Conservation (phyloP, 495 filamentous ascomycete genomes). For the Aspergillus indologenus region DNA sequence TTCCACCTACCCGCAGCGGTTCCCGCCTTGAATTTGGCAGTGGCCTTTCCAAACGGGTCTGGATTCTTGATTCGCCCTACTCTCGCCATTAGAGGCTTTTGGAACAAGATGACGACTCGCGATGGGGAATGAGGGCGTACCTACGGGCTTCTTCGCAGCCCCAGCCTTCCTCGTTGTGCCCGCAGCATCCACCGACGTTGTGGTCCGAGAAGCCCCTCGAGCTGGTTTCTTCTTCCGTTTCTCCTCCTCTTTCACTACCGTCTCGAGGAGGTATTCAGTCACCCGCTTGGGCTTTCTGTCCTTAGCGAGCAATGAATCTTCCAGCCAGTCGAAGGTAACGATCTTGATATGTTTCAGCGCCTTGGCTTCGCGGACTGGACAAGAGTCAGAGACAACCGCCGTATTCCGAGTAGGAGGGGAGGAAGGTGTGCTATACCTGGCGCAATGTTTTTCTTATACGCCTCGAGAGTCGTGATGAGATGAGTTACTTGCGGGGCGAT, state of each 20-base stretch:
- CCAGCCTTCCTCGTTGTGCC: neutral
- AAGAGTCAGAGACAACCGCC: neutral
- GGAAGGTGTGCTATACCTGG: conserved; percentile 38
- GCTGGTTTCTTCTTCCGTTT: neutral
- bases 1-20: neutral
- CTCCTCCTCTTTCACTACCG: conserved; percentile 27
- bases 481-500: conserved; percentile 53
- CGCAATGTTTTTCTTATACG: conserved; percentile 42
- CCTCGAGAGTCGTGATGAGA: conserved; percentile 52
- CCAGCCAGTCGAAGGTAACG: conserved; percentile 61
- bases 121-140: conserved; percentile 9
- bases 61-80: conserved; percentile 2
- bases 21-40: conserved; percentile 4
- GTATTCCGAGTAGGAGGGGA: neutral
- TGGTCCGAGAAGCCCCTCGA: neutral
- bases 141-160: conserved; percentile 20
- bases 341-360: conserved; percentile 43
- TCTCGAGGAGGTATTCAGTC: conserved; percentile 44
- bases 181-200: neutral
- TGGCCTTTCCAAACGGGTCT: conserved; percentile 9
- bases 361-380: conserved; percentile 43
- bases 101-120: too few species aligned
- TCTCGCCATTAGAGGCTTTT: too few species aligned
- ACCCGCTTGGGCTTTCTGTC: conserved; percentile 34
- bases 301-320: conserved; percentile 45